Conservation (phyloP, 148 eudicot species). For the Arctostaphylos glauca region DNA sequence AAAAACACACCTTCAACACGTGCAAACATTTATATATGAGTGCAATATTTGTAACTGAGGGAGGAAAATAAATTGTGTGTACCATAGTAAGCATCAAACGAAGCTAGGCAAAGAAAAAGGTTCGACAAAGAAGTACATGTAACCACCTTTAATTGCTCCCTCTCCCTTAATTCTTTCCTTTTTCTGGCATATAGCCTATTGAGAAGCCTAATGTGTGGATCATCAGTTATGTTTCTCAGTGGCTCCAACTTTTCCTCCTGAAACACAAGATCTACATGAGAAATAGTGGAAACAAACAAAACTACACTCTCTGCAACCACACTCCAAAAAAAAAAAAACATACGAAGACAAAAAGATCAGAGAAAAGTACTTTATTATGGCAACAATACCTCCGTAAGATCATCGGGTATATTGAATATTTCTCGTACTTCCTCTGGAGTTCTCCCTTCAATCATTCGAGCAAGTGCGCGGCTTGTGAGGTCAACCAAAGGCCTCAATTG, state of each 20-base stretch:
- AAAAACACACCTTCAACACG: conserved; percentile 15
- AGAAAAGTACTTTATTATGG: conserved; percentile 11
- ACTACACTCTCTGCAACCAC: background rate
- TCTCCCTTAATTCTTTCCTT: conserved; percentile 74
- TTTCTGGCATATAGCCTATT: conserved; percentile 84
- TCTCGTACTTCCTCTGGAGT: conserved; percentile 80
- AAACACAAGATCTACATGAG: conserved; percentile 22
- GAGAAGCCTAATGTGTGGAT: conserved; percentile 77
- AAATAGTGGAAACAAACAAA: background rate
- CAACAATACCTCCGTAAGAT: conserved; percentile 70
- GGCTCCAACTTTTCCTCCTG: conserved; percentile 96
- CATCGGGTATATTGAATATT: conserved; percentile 75
- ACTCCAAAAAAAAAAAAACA: background rate
- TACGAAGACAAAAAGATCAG: too few species aligned
- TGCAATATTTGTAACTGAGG: conserved; percentile 10
- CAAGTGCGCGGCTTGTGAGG: conserved; percentile 75
- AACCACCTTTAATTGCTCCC: conserved; percentile 59
- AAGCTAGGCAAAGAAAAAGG: background rate
- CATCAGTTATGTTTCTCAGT: conserved; percentile 68
- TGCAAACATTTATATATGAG: background rate
- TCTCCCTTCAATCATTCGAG: conserved; percentile 79
- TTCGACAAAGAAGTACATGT: background rate
- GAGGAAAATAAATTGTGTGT: background rate
- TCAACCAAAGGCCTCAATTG: conserved; percentile 75
- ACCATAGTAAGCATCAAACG: background rate